These are phyloP conservation scores for Xylaria sp. DNA, from an alignment of 495 filamentous ascomycete genomes.

Conservation along the genomic window DNA sequence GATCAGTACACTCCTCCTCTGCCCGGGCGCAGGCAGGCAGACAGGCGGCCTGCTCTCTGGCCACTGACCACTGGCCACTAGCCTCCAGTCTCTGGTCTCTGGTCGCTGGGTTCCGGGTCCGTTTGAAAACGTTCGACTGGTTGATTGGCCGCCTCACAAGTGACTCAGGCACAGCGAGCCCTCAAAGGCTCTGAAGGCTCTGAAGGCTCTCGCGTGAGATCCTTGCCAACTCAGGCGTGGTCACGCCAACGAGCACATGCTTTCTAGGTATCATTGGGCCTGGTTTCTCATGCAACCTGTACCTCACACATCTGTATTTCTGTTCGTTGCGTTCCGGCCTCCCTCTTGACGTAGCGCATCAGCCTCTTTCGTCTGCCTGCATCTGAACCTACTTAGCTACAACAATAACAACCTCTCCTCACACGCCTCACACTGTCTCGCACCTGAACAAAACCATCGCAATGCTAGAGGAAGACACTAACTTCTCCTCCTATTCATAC, in stretches of 20 bases:
- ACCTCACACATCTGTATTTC: conserved; percentile 26
- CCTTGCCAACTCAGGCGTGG: conserved; percentile 29
- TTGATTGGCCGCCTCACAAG: conserved; percentile 31
- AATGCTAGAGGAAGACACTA: conserved; percentile 23
- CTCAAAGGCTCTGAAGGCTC: too few species aligned
- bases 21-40: conserved; percentile 1
- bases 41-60: too few species aligned
- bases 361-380: conserved; percentile 33
- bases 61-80: too few species aligned
- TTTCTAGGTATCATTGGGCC: conserved; percentile 23
- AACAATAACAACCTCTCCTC: conserved; percentile 11
- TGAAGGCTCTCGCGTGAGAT: conserved; percentile 18
- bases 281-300: conserved; percentile 11
- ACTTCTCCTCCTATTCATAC: conserved; percentile 23
- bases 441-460: conserved; percentile 27
- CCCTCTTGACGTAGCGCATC: conserved; percentile 28
- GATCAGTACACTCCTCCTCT: too few species aligned
- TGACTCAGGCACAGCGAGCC: conserved; percentile 30
- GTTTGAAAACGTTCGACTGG: conserved; percentile 27
- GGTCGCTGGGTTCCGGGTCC: conserved; percentile 14
- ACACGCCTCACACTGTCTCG: conserved; percentile 31
- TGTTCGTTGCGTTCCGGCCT: conserved; percentile 23
- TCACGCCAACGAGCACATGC: conserved; percentile 21
- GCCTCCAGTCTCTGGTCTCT: too few species aligned
- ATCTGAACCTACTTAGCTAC: conserved; percentile 23